Evolutionary conservation across 2,329 filamentous ascomycete species (phyloP).

Genomic region (Fusarium sp.): DNA sequence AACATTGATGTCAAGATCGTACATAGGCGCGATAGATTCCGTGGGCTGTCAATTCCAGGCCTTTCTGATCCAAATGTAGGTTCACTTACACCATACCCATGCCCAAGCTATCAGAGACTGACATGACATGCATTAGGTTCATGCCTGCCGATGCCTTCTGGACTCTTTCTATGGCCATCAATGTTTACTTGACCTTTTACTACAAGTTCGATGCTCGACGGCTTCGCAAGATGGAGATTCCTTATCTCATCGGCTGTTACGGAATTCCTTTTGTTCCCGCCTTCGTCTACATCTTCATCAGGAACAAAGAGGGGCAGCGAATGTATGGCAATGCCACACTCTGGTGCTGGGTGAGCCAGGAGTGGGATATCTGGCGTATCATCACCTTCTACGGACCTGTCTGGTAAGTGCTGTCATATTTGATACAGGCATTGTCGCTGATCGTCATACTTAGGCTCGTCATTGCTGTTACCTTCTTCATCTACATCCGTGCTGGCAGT

Average conservation of each 20-base stretch:
- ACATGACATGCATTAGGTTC: slow-evolving; percentile 69
- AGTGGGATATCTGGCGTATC: slow-evolving; percentile 80
- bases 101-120: slow-evolving; percentile 4
- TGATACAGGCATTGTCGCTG: not conserved
- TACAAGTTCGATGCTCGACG: slow-evolving; percentile 75
- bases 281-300: slow-evolving; percentile 75
- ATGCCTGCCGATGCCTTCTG: slow-evolving; percentile 81
- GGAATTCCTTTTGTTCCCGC: slow-evolving; percentile 79
- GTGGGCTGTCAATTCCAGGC: slow-evolving; percentile 79
- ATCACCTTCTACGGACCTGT: slow-evolving; percentile 80
- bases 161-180: slow-evolving; percentile 86
- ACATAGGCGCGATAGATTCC: slow-evolving; percentile 62
- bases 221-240: slow-evolving; percentile 76
- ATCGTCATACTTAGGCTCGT: slow-evolving; percentile 63
- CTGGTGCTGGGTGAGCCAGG: slow-evolving; percentile 82
- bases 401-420: slow-evolving; percentile 63
- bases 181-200: slow-evolving; percentile 87
- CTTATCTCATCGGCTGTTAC: slow-evolving; percentile 78
- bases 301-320: slow-evolving; percentile 61
- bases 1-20: slow-evolving; percentile 77
- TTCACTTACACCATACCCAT: slow-evolving; percentile 1
- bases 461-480: slow-evolving; percentile 71
- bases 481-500: slow-evolving; percentile 75
- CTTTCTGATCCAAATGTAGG: slow-evolving; percentile 86
- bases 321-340: slow-evolving; percentile 82